Conservation (phyloP, 441 rosid genomes). For the Bruguiera hainesii region DNA sequence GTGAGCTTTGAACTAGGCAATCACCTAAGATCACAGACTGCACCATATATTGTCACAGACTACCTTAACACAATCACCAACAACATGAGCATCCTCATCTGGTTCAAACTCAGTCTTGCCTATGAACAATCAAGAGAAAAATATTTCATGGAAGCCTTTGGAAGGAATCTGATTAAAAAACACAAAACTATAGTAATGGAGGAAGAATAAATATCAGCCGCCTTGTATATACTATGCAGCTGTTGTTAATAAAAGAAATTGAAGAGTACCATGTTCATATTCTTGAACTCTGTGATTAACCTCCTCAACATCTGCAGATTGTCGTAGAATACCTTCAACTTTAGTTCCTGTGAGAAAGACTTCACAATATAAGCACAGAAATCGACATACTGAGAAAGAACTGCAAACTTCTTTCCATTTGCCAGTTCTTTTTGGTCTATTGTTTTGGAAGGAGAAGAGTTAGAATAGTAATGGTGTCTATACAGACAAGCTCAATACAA, state of each 20-base stretch:
- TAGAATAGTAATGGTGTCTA: not conserved
- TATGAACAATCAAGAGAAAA: slow-evolving; percentile 26
- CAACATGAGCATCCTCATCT: slow-evolving; percentile 96
- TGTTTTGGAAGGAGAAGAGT: too few species aligned
- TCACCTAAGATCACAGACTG: slow-evolving; percentile 22
- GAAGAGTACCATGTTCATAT: slow-evolving; percentile 80
- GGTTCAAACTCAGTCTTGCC: slow-evolving; percentile 81
- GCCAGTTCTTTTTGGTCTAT: too few species aligned
- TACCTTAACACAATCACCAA: slow-evolving; percentile 99
- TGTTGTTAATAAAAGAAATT: too few species aligned
- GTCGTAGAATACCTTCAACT: slow-evolving; percentile 91
- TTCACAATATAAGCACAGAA: not conserved
- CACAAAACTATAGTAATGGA: slow-evolving; percentile 3
- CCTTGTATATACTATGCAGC: too few species aligned
- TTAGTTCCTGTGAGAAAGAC: slow-evolving; percentile 58
- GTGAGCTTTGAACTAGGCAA: slow-evolving; percentile 22
- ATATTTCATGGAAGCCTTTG: slow-evolving; percentile 7
- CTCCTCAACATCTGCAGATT: slow-evolving; percentile 98
- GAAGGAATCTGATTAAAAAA: slow-evolving; percentile 5
- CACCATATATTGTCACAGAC: slow-evolving; percentile 19
- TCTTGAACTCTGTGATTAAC: slow-evolving; percentile 94
- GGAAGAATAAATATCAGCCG: slow-evolving; percentile 13
- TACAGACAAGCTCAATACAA: slow-evolving; percentile 9
- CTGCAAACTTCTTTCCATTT: too few species aligned
- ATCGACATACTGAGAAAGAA: too few species aligned